Percentiles rank a stretch among this genome's conserved stretches.
phyloP scores from a whole-genome alignment of 2,329 filamentous ascomycete genomes.

The Sporothrix euskadiensis region DNA sequence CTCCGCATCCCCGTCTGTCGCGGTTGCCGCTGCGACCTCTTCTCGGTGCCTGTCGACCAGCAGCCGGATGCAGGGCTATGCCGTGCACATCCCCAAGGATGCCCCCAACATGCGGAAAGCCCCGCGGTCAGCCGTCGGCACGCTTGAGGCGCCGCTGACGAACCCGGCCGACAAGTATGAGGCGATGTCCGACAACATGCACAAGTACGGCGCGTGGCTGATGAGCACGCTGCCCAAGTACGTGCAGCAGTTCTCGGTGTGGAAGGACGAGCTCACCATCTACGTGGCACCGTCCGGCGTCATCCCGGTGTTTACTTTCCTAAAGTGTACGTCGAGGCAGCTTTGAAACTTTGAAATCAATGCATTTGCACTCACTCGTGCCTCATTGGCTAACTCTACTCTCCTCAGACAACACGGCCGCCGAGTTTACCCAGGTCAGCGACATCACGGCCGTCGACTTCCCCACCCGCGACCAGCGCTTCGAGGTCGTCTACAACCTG shows the following conservation, averaged over 20 bases:
- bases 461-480: conserved; percentile 90
- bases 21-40: conserved; percentile 7
- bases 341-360: no score
- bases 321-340: conserved; percentile 64
- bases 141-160: conserved; percentile 74
- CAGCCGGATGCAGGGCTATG: conserved; percentile 45
- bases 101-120: conserved; percentile 68
- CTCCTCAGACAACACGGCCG: conserved; percentile 79
- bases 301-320: conserved; percentile 87
- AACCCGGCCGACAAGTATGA: conserved; percentile 93
- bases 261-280: conserved; percentile 98
- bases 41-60: conserved; percentile 55
- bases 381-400: neutral
- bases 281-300: conserved; percentile 87
- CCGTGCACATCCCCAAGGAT: conserved; percentile 61
- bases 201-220: conserved; percentile 94
- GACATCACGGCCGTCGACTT: conserved; percentile 95
- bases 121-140: conserved; percentile 57
- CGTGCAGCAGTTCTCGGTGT: conserved; percentile 98
- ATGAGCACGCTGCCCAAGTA: conserved; percentile 97
- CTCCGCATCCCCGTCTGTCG: conserved; percentile 40
- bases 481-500: conserved; percentile 97
- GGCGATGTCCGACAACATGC: conserved; percentile 81
- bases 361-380: neutral
- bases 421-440: conserved; percentile 91